A percentile compares a stretch with the other conserved stretches of the same genome.
These are phyloP conservation scores for Labyrinthula sp. DNA, from an alignment of 352 stramenopile genomes.

Conservation along the genomic window DNA sequence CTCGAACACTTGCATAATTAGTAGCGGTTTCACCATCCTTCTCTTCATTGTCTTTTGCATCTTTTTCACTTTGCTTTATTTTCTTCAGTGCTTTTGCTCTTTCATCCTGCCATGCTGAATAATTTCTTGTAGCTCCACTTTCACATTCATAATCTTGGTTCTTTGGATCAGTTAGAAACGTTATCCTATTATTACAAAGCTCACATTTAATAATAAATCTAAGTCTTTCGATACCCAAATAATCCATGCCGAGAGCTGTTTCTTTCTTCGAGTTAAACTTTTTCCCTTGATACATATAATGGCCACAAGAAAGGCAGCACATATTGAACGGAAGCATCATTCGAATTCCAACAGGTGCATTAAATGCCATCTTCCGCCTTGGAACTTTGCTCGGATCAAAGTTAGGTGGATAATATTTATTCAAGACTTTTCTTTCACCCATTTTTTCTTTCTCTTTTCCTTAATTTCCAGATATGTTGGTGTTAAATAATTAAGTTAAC, in stretches of 20 bases:
- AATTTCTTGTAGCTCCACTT: conserved; percentile 80
- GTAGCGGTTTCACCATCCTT: conserved; percentile 74
- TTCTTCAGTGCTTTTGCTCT: too few relatives aligned
- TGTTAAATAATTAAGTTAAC: too few relatives aligned
- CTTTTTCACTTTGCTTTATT: conserved; percentile 46
- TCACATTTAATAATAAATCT: conserved; percentile 95
- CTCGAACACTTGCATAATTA: too few relatives aligned
- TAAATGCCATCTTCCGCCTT: conserved; percentile 33
- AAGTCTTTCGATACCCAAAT: conserved; percentile 81
- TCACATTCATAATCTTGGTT: conserved; percentile 92
- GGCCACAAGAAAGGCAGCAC: conserved; percentile 81
- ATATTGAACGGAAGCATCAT: conserved; percentile 99
- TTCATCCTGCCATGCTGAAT: too few relatives aligned
- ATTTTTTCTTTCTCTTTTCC: conserved; percentile 49
- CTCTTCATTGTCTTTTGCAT: conserved; percentile 37
- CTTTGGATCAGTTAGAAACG: conserved; percentile 93
- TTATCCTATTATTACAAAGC: conserved; percentile 75
- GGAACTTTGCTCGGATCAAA: conserved; percentile 89
- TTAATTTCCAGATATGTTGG: too few relatives aligned
- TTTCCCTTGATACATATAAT: conserved; percentile 95
- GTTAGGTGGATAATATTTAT: conserved; percentile 97
- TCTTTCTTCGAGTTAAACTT: conserved; percentile 99
- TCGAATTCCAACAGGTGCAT: conserved; percentile 62
- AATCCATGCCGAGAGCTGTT: conserved; percentile 75
- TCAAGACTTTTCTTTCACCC: conserved; percentile 97